phyloP scores from a whole-genome alignment of 768 basidiomycete genomes.

The Lentinus brumalis region DNA sequence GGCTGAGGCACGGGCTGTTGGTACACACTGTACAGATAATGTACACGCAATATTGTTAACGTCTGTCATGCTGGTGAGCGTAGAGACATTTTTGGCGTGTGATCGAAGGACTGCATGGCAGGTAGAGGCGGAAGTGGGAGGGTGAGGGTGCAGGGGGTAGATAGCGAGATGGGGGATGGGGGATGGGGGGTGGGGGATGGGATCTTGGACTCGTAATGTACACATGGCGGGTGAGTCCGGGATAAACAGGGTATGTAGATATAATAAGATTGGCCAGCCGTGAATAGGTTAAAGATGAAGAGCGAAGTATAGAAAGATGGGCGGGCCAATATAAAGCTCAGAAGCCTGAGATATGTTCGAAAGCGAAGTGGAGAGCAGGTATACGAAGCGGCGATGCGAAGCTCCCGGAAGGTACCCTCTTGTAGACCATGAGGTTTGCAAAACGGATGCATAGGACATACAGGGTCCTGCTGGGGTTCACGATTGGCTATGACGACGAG shows the following conservation, averaged over 20 bases:
- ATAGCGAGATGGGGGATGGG: too few relatives aligned
- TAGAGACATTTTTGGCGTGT: too few relatives aligned
- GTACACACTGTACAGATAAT: too few relatives aligned
- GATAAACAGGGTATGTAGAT: constrained; percentile 6
- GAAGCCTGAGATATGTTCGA: neutral
- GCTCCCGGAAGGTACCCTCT: too few relatives aligned
- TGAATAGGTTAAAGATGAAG: constrained; percentile 5
- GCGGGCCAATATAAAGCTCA: neutral
- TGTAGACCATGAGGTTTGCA: neutral
- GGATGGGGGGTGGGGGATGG: neutral
- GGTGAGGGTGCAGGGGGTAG: too few relatives aligned
- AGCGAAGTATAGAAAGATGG: constrained; percentile 5
- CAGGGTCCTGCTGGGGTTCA: too few relatives aligned
- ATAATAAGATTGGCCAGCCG: constrained; percentile 6
- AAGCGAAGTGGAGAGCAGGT: neutral
- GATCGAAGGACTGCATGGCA: too few relatives aligned
- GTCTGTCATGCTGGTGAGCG: too few relatives aligned
- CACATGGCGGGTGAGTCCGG: constrained; percentile 16
- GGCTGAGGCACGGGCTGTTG: too few relatives aligned
- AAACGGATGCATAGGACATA: neutral
- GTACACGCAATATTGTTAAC: too few relatives aligned
- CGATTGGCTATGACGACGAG: neutral
- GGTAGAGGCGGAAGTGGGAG: too few relatives aligned
- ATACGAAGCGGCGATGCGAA: too few relatives aligned
- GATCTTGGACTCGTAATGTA: constrained; percentile 4